Evolutionary conservation across 2,329 filamentous ascomycete genomes (phyloP).

Genomic region (Fusarium mundagurra): DNA sequence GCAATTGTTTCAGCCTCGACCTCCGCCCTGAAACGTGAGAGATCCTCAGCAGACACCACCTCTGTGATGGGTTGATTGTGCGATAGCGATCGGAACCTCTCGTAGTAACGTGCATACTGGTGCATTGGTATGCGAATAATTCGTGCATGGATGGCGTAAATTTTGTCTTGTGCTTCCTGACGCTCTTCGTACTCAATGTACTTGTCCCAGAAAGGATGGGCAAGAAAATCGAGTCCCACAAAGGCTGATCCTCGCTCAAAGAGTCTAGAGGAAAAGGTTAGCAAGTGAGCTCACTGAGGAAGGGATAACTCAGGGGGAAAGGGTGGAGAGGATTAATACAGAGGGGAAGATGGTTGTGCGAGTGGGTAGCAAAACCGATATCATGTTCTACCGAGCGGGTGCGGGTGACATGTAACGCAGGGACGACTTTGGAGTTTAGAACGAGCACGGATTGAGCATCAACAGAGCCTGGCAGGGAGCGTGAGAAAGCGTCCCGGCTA

Average conservation of each 20-base stretch:
- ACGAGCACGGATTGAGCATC: slow-evolving; percentile 50
- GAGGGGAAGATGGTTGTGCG: slow-evolving; percentile 58
- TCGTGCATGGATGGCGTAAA: slow-evolving; percentile 84
- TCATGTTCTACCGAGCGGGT: slow-evolving; percentile 48
- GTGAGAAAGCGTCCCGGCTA: slow-evolving; percentile 72
- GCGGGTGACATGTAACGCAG: slow-evolving; percentile 48
- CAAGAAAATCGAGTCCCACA: slow-evolving; percentile 92
- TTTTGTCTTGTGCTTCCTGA: slow-evolving; percentile 82
- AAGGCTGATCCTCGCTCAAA: slow-evolving; percentile 89
- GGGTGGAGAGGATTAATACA: slow-evolving; percentile 67
- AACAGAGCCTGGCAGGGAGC: slow-evolving; percentile 71
- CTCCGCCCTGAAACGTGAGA: slow-evolving; percentile 76
- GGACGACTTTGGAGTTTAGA: slow-evolving; percentile 54
- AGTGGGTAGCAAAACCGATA: slow-evolving; percentile 63
- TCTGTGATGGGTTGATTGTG: slow-evolving; percentile 78
- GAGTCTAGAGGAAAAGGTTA: slow-evolving; percentile 68
- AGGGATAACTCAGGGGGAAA: slow-evolving; percentile 49
- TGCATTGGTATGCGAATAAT: slow-evolving; percentile 93
- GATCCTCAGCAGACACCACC: slow-evolving; percentile 73
- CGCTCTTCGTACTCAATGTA: slow-evolving; percentile 97
- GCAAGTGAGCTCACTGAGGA: slow-evolving; percentile 31
- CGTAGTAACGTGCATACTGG: slow-evolving; percentile 94
- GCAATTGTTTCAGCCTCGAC: slow-evolving; percentile 71
- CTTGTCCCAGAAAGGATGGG: slow-evolving; percentile 98
- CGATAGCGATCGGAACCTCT: slow-evolving; percentile 83